phyloP scores from a whole-genome alignment of 2,329 filamentous ascomycete species.

The Coccinonectria pachysandricola region DNA sequence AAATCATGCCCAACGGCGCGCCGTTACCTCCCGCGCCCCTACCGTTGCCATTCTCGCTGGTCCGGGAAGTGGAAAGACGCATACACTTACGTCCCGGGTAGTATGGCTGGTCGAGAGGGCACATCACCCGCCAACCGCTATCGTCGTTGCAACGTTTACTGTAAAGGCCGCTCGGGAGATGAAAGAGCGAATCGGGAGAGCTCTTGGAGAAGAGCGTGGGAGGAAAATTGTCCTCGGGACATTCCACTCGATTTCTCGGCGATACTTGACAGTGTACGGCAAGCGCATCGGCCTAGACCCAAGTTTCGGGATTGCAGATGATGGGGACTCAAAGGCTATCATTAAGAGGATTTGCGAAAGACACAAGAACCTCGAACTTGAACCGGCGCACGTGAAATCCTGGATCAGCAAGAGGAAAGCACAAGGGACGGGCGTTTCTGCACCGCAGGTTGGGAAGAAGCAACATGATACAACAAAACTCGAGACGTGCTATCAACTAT shows the following conservation, averaged over 20 bases:
- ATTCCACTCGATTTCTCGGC: slow-evolving; percentile 84
- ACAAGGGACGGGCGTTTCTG: slow-evolving; percentile 38
- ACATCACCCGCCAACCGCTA: slow-evolving; percentile 68
- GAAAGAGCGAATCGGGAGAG: slow-evolving; percentile 71
- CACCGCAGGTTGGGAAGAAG: slow-evolving; percentile 27
- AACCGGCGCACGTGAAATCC: slow-evolving; percentile 58
- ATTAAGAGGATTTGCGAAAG: slow-evolving; percentile 72
- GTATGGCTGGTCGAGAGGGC: slow-evolving; percentile 72
- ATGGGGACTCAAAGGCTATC: slow-evolving; percentile 67
- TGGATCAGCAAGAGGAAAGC: slow-evolving; percentile 66
- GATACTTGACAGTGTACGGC: slow-evolving; percentile 78
- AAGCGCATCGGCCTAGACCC: slow-evolving; percentile 70
- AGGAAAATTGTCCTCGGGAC: slow-evolving; percentile 77
- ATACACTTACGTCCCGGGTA: slow-evolving; percentile 85
- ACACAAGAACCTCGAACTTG: slow-evolving; percentile 63
- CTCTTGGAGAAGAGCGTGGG: slow-evolving; percentile 70
- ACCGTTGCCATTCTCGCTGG: slow-evolving; percentile 59
- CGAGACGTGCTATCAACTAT: slow-evolving; percentile 58
- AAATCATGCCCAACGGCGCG: slow-evolving; percentile 45
- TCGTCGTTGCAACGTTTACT: slow-evolving; percentile 94
- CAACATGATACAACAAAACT: slow-evolving; percentile 45
- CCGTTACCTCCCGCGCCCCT: slow-evolving; percentile 40
- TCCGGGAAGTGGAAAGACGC: slow-evolving; percentile 77
- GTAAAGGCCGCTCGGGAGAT: slow-evolving; percentile 92
- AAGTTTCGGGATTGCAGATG: slow-evolving; percentile 87